Conservation (phyloP, 2,329 filamentous ascomycete genomes). For the Penicillium griseofulvum region DNA sequence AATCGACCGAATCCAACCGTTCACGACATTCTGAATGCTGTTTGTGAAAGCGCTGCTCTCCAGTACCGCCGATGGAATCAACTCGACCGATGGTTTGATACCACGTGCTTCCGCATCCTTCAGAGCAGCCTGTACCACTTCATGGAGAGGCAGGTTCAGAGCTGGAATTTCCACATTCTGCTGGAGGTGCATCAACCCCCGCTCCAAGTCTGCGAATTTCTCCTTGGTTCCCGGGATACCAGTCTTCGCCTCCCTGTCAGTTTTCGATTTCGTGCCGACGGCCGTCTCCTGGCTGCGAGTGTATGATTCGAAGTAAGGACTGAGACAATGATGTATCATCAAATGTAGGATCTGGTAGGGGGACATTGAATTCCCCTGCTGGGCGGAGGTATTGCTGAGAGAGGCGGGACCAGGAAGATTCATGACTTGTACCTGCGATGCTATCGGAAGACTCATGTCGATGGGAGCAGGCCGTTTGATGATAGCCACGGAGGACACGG, state of each 20-base stretch:
- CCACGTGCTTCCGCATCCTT: conserved; percentile 70
- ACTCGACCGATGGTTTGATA: conserved; percentile 69
- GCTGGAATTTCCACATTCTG: conserved; percentile 98
- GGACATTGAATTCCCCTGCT: conserved; percentile 71
- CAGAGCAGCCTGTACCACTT: conserved; percentile 79
- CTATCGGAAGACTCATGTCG: conserved; percentile 76
- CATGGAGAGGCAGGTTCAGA: conserved; percentile 80
- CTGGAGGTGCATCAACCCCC: conserved; percentile 85
- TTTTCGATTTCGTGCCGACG: conserved; percentile 66
- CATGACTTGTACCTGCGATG: conserved; percentile 86
- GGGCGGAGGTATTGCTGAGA: conserved; percentile 62
- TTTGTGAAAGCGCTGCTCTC: conserved; percentile 92
- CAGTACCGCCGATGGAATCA: conserved; percentile 72
- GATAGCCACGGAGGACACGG: conserved; percentile 84
- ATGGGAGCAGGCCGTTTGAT: conserved; percentile 87
- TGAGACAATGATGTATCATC: conserved; percentile 83
- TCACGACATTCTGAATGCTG: conserved; percentile 87
- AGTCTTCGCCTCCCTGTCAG: conserved; percentile 86
- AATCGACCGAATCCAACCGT: conserved; percentile 98
- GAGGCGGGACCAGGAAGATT: conserved; percentile 82
- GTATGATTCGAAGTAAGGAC: conserved; percentile 96
- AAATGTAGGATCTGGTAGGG: conserved; percentile 92
- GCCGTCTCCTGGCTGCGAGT: conserved; percentile 74
- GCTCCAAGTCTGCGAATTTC: conserved; percentile 88
- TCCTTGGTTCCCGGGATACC: conserved; percentile 97